Conservation (phyloP, 441 rosid genomes). For the Gossypium lobatum region DNA sequence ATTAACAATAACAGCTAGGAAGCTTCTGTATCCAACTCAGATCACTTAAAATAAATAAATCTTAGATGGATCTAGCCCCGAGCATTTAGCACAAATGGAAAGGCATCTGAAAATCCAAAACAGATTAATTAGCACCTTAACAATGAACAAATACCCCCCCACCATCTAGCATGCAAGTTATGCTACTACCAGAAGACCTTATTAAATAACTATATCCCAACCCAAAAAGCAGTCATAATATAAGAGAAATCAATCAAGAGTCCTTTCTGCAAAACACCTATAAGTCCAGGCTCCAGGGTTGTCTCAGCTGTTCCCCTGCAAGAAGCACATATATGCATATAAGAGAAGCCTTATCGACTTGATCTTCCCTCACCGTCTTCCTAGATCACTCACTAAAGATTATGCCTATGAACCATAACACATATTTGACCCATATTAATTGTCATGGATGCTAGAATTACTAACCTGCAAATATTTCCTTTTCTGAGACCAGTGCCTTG, state of each 20-base stretch:
- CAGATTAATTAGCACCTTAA: slow-evolving; percentile 41
- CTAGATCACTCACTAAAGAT: slow-evolving; percentile 38
- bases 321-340: slow-evolving; percentile 97
- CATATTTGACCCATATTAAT: slow-evolving; percentile 23
- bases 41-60: slow-evolving; percentile 12
- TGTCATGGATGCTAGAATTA: slow-evolving; percentile 20
- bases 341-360: slow-evolving; percentile 81
- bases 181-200: neutral
- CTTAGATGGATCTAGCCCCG: slow-evolving; percentile 30
- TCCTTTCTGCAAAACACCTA: slow-evolving; percentile 76
- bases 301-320: slow-evolving; percentile 96
- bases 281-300: slow-evolving; percentile 90
- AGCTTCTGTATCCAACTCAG: neutral
- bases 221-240: slow-evolving; percentile 32
- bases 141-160: slow-evolving; percentile 16
- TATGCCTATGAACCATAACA: slow-evolving; percentile 43
- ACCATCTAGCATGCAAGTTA: slow-evolving; percentile 21
- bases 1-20: neutral
- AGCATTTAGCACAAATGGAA: slow-evolving; percentile 39
- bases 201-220: slow-evolving; percentile 32
- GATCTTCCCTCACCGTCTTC: slow-evolving; percentile 51
- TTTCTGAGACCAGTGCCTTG: slow-evolving; percentile 99
- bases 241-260: slow-evolving; percentile 37
- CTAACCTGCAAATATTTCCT: slow-evolving; percentile 98
- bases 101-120: slow-evolving; percentile 59